Conservation (phyloP, 2,329 filamentous ascomycete species). For the Purpureocillium takamizusanense region DNA sequence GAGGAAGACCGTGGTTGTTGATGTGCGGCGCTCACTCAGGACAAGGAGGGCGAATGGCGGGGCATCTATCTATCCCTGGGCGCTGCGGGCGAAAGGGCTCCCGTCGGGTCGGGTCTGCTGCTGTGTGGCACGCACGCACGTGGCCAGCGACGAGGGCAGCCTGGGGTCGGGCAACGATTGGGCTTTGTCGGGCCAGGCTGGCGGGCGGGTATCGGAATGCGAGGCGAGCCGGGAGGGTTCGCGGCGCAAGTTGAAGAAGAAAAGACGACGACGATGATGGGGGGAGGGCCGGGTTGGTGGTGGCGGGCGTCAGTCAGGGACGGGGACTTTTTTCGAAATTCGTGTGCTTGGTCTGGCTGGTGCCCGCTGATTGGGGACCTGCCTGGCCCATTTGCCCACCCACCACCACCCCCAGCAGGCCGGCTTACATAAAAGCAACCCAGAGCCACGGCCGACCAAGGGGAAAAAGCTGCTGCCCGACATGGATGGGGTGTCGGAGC, state of each 20-base stretch:
- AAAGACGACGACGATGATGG: not conserved
- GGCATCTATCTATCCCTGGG: constrained; percentile 1
- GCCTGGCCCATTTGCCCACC: too few relatives aligned
- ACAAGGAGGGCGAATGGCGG: constrained; percentile 4
- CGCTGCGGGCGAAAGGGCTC: not conserved
- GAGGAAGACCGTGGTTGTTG: constrained; percentile 1
- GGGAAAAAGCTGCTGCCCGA: too few relatives aligned
- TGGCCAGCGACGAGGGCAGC: not conserved
- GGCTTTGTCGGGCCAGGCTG: not conserved
- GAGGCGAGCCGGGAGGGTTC: constrained; percentile 1
- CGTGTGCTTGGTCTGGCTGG: constrained; percentile 1
- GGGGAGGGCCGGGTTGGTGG: not conserved
- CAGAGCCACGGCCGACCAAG: too few relatives aligned
- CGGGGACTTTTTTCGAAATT: constrained; percentile 2
- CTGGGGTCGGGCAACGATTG: not conserved
- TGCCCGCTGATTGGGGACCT: constrained; percentile 1
- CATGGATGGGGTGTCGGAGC: too few relatives aligned
- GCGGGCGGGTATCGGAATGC: not conserved
- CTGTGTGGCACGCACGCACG: not conserved
- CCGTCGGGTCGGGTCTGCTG: not conserved
- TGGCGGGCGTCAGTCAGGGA: constrained; percentile 1
- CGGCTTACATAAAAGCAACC: too few relatives aligned
- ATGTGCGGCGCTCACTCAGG: constrained; percentile 2
- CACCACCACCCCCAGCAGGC: too few relatives aligned
- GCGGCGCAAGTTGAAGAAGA: not conserved